Evolutionary conservation across 345 rosid species (phyloP).

Genomic region (Hibiscus mutabilis): DNA sequence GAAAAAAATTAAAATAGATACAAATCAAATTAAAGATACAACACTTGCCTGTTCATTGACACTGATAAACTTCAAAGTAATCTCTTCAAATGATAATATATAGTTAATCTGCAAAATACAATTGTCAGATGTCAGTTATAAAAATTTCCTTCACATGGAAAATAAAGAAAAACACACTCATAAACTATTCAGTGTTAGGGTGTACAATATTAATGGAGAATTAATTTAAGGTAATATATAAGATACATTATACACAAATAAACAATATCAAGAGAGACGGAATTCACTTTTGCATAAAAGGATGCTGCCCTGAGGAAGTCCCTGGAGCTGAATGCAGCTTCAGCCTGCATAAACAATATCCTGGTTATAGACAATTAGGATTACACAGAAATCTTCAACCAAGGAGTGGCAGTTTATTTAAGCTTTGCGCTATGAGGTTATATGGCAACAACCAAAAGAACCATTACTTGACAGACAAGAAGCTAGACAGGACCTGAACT

Average conservation of each 20-base stretch:
- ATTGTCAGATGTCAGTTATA: conserved; percentile 10
- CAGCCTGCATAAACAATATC: conserved; percentile 61
- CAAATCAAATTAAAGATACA: conserved; percentile 6
- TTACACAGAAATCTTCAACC: not conserved
- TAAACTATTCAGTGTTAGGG: not conserved
- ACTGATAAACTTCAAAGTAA: conserved; percentile 83
- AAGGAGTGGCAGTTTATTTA: not conserved
- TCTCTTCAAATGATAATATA: conserved; percentile 89
- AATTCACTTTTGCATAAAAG: conserved; percentile 81
- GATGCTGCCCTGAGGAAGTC: conserved; percentile 95
- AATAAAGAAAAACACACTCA: not conserved
- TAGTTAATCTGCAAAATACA: conserved; percentile 66
- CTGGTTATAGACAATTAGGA: not conserved
- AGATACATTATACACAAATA: not conserved
- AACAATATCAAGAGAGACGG: not conserved
- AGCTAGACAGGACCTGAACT: conserved; percentile 63
- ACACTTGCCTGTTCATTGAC: conserved; percentile 70
- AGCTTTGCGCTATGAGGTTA: not conserved
- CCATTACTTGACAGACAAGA: not conserved
- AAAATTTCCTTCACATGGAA: not conserved
- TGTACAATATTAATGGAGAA: not conserved
- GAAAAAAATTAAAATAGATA: no score
- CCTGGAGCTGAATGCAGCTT: conserved; percentile 73
- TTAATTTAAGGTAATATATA: conserved; percentile 1
- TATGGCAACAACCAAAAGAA: conserved; percentile 2